Conservation (phyloP, 2,329 filamentous ascomycete genomes). For the Xylariomycetidae sp. region DNA sequence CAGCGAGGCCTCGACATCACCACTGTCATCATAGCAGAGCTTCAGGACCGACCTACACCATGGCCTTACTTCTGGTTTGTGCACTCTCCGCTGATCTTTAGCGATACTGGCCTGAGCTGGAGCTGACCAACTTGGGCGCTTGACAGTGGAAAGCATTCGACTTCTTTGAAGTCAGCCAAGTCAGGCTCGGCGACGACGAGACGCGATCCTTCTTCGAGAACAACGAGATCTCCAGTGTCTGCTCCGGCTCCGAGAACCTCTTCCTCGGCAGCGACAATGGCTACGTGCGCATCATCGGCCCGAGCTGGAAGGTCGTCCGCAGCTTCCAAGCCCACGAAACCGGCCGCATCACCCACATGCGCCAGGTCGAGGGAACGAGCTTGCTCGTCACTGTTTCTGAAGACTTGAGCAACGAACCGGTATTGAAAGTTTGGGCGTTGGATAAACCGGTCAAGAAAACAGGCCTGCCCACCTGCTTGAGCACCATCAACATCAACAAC, state of each 20-base stretch:
- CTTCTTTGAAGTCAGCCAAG: constrained; percentile 93
- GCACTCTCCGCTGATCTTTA: constrained; percentile 1
- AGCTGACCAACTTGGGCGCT: too few relatives aligned
- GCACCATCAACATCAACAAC: constrained; percentile 80
- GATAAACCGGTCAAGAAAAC: constrained; percentile 94
- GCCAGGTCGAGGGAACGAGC: constrained; percentile 81
- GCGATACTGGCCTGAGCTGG: too few relatives aligned
- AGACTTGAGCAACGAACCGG: constrained; percentile 79
- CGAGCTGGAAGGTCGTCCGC: constrained; percentile 78
- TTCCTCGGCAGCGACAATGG: constrained; percentile 86
- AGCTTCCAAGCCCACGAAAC: constrained; percentile 82
- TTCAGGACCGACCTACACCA: too few relatives aligned
- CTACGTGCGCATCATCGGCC: constrained; percentile 78
- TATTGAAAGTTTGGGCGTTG: constrained; percentile 95
- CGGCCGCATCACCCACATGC: constrained; percentile 82
- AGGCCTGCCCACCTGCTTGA: constrained; percentile 79
- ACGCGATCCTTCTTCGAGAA: constrained; percentile 73
- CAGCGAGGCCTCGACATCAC: constrained; percentile 9
- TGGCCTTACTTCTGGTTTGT: constrained; percentile 30
- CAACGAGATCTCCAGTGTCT: constrained; percentile 75
- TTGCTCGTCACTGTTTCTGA: constrained; percentile 82
- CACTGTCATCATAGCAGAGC: constrained; percentile 16
- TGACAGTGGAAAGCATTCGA: constrained; percentile 95
- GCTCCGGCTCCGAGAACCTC: constrained; percentile 80
- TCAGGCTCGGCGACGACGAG: constrained; percentile 74